Conservation (phyloP, 2,329 filamentous ascomycete genomes). For the Botryosphaeria agaves region DNA sequence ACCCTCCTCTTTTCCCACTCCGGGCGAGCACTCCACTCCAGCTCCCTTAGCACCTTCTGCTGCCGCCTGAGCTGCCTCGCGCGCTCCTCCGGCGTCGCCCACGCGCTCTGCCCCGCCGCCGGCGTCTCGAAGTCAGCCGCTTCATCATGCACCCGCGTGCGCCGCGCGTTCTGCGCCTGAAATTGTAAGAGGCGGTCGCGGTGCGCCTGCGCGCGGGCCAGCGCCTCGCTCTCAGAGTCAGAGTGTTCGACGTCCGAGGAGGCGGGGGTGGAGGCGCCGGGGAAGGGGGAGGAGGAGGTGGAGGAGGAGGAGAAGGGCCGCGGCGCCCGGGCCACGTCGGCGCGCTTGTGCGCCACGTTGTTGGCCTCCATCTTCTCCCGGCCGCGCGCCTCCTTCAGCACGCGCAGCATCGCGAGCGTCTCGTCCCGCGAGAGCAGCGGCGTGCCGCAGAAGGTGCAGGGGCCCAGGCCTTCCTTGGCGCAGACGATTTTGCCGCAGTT, state of each 20-base stretch:
- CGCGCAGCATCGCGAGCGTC: conserved; percentile 68
- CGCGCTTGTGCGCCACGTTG: conserved; percentile 48
- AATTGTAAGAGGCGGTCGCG: conserved; percentile 66
- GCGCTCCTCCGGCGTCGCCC: conserved; percentile 69
- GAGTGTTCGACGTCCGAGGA: conserved; percentile 12
- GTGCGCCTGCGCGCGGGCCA: conserved; percentile 56
- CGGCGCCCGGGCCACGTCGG: conserved; percentile 45
- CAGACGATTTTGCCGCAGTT: conserved; percentile 92
- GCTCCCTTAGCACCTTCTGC: conserved; percentile 65
- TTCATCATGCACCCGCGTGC: conserved; percentile 77
- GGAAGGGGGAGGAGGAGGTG: conserved; percentile 16
- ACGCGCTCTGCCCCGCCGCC: conserved; percentile 47
- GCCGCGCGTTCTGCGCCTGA: conserved; percentile 68
- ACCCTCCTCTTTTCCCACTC: conserved; percentile 81
- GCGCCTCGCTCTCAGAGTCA: conserved; percentile 37
- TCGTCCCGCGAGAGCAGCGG: conserved; percentile 57
- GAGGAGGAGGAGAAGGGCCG: conserved; percentile 37
- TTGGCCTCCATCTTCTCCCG: conserved; percentile 73
- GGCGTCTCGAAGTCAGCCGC: conserved; percentile 57
- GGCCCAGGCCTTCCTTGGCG: conserved; percentile 80
- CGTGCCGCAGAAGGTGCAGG: conserved; percentile 76
- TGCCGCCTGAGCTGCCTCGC: conserved; percentile 72
- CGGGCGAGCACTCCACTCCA: conserved; percentile 70
- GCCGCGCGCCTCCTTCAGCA: conserved; percentile 71
- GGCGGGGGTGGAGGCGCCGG: conserved; percentile 11